phyloP scores from a whole-genome alignment of 2,329 filamentous ascomycete species.

The Trichophyton schoenleinii region DNA sequence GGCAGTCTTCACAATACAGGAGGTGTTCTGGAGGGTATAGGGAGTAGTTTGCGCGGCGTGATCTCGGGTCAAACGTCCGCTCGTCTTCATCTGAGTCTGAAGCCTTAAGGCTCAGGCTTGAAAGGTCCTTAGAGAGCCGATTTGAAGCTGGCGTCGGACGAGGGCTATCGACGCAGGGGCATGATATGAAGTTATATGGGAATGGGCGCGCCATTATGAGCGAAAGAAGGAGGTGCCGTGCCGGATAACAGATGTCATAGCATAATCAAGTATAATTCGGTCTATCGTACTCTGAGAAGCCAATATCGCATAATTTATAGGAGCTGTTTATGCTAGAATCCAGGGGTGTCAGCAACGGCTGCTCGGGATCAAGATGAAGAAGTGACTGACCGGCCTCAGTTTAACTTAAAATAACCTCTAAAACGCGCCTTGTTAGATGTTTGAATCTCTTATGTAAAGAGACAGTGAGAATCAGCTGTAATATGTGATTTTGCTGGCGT shows the following conservation, averaged over 20 bases:
- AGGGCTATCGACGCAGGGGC: constrained; percentile 14
- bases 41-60: constrained; percentile 75
- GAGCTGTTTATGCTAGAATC: not conserved
- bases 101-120: constrained; percentile 15
- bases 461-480: not conserved
- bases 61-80: constrained; percentile 72
- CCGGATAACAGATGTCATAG: not conserved
- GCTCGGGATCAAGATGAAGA: not conserved
- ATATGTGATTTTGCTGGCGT: not conserved
- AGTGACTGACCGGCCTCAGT: not conserved
- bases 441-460: not conserved
- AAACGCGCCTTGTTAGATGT: not conserved
- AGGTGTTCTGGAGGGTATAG: constrained; percentile 88
- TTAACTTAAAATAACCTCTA: not conserved
- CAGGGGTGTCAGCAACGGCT: not conserved
- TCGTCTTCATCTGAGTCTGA: constrained; percentile 55
- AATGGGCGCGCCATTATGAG: constrained; percentile 17
- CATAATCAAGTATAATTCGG: not conserved
- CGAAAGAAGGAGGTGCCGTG: not conserved
- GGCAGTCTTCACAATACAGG: constrained; percentile 93
- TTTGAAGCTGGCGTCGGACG: constrained; percentile 8
- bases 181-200: constrained; percentile 17
- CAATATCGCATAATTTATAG: not conserved
- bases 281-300: not conserved
- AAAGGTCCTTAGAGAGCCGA: constrained; percentile 14